A percentile compares a stretch with the other conserved stretches of the same genome.
phyloP scores from a whole-genome alignment of 2,329 filamentous ascomycete genomes.

The Fonsecaea multimorphosa region DNA sequence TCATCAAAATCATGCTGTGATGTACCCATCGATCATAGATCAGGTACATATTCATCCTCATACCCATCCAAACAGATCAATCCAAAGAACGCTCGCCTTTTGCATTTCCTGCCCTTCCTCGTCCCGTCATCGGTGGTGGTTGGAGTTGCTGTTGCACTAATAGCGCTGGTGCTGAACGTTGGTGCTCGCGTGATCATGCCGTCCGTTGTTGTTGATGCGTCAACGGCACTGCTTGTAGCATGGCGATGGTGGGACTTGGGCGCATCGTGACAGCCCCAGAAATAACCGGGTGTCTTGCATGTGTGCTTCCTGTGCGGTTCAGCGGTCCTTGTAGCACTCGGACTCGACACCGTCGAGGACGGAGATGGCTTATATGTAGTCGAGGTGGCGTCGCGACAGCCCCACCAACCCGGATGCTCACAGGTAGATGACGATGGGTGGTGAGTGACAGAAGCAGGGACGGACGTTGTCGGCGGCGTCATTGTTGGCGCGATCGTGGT shows the following conservation, averaged over 20 bases:
- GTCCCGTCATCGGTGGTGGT: constrained; percentile 32
- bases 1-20: not conserved
- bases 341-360: constrained; percentile 30
- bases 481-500: constrained; percentile 37
- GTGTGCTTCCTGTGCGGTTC: constrained; percentile 29
- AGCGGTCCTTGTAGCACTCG: constrained; percentile 28
- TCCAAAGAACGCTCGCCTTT: constrained; percentile 40
- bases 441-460: constrained; percentile 39
- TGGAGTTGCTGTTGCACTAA: constrained; percentile 38
- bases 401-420: constrained; percentile 48
- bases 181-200: constrained; percentile 32
- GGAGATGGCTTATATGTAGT: constrained; percentile 36
- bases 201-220: constrained; percentile 42
- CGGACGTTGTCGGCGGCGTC: constrained; percentile 39
- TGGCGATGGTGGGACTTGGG: constrained; percentile 11
- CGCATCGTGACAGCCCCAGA: constrained; percentile 62
- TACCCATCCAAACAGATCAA: constrained; percentile 40
- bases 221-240: constrained; percentile 11
- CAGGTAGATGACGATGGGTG: constrained; percentile 43
- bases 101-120: constrained; percentile 36
- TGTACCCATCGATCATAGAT: constrained; percentile 23
- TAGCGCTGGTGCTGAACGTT: constrained; percentile 38
- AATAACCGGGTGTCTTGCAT: constrained; percentile 61
- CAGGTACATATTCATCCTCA: constrained; percentile 23
- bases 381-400: constrained; percentile 47